Evolutionary conservation across 2,329 filamentous ascomycete species (phyloP).

Genomic region (Hymenoscyphus infarciens): DNA sequence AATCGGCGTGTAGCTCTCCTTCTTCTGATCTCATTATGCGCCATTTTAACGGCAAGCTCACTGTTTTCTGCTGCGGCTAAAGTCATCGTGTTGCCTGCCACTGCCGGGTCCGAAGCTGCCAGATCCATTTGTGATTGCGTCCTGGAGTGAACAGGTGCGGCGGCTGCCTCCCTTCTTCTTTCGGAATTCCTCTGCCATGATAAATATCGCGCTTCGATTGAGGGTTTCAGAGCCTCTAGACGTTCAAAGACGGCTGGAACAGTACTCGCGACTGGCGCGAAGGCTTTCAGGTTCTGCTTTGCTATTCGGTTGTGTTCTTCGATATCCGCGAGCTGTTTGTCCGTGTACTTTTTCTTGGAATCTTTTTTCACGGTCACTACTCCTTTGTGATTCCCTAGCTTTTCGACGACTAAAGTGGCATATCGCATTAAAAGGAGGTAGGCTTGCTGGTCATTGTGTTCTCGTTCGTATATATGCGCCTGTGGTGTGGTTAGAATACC

Average conservation of each 20-base stretch:
- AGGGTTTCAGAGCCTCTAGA: slow-evolving; percentile 75
- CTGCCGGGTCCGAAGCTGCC: slow-evolving; percentile 57
- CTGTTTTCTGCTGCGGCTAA: slow-evolving; percentile 68
- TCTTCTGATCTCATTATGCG: slow-evolving; percentile 66
- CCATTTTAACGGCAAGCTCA: slow-evolving; percentile 73
- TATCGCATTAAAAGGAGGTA: slow-evolving; percentile 91
- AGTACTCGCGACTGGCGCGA: slow-evolving; percentile 56
- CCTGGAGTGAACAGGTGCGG: slow-evolving; percentile 13
- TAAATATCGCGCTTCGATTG: slow-evolving; percentile 68
- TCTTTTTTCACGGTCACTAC: no score
- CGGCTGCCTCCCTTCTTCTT: slow-evolving; percentile 34
- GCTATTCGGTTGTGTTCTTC: no score
- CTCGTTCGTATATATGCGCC: slow-evolving; percentile 80
- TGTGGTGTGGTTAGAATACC: slow-evolving; percentile 37
- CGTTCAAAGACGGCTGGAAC: slow-evolving; percentile 52
- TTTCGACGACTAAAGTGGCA: slow-evolving; percentile 75
- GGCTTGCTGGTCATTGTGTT: slow-evolving; percentile 82
- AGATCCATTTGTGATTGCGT: slow-evolving; percentile 17
- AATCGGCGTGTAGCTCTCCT: slow-evolving; percentile 60
- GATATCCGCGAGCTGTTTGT: no score
- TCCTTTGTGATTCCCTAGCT: no score
- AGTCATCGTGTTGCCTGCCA: slow-evolving; percentile 55
- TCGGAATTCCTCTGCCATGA: slow-evolving; percentile 57
- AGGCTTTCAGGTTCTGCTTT: slow-evolving; percentile 6
- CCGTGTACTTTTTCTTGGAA: no score